Conservation (phyloP, 306 rosid genomes). For the Gillenia trifoliata region DNA sequence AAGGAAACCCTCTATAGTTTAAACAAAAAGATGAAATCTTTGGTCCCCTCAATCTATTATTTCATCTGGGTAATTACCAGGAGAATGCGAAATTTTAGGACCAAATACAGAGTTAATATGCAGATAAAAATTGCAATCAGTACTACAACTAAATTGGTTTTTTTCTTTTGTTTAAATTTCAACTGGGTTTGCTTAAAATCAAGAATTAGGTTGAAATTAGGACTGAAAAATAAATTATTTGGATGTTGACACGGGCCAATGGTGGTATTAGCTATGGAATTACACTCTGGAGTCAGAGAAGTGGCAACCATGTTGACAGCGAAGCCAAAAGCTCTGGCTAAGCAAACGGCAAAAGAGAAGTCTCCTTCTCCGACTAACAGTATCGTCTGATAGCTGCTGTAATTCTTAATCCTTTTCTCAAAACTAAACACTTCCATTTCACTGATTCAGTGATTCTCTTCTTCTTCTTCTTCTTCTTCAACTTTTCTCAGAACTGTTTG, state of each 20-base stretch:
- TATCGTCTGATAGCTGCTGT: background rate
- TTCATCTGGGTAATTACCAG: slow-evolving; percentile 1
- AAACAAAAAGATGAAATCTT: background rate
- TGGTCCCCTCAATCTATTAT: background rate
- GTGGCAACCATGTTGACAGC: slow-evolving; percentile 8
- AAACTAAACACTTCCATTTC: background rate
- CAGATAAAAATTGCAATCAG: no score
- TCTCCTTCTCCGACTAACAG: slow-evolving; percentile 17
- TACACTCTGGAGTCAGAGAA: slow-evolving; percentile 16
- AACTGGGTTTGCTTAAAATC: background rate
- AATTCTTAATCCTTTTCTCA: slow-evolving; percentile 6
- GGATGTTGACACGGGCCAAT: background rate
- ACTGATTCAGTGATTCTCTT: background rate
- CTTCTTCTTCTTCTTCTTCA: background rate
- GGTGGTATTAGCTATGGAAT: background rate
- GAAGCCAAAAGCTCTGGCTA: slow-evolving; percentile 8
- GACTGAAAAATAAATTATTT: background rate
- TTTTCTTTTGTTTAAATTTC: background rate
- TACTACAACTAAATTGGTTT: background rate
- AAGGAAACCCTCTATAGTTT: background rate
- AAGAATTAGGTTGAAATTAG: background rate
- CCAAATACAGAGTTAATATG: background rate
- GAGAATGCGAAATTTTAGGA: background rate
- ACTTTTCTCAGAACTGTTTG: background rate
- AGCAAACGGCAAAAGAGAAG: slow-evolving; percentile 16